A percentile compares a stretch with the other conserved stretches of the same genome.
Conservation (phyloP, 495 filamentous ascomycete genomes). For the Lophium mytilinum region DNA sequence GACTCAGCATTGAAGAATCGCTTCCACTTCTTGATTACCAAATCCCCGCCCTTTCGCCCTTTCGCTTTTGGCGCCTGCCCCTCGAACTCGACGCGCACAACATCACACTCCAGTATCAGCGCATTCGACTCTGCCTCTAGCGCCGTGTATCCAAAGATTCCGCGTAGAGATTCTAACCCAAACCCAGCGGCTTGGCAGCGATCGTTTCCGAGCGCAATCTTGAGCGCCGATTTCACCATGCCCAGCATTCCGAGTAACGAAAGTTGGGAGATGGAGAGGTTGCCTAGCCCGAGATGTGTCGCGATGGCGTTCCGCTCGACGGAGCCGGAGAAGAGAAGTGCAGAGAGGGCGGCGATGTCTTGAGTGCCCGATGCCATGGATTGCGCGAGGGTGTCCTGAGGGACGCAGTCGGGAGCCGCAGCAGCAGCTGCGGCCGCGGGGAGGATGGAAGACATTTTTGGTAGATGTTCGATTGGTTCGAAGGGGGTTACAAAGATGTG, state of each 20-base stretch:
- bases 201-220: neutral
- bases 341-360: conserved; percentile 1
- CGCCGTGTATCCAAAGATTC: neutral
- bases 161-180: neutral
- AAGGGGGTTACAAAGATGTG: too few species aligned
- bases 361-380: neutral
- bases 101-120: neutral
- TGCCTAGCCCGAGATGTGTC: neutral
- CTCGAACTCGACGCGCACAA: neutral
- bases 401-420: too few species aligned
- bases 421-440: too few species aligned
- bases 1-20: neutral
- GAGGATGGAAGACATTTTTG: too few species aligned
- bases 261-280: neutral
- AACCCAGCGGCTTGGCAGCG: neutral
- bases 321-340: neutral
- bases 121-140: neutral
- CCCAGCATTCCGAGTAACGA: neutral
- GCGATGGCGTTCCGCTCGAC: neutral
- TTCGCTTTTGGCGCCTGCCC: too few species aligned
- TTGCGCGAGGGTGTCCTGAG: neutral
- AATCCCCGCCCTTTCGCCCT: neutral
- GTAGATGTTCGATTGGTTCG: too few species aligned
- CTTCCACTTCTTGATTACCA: neutral
- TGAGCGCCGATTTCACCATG: neutral